Evolutionary conservation across 2,329 filamentous ascomycete genomes (phyloP).

Genomic region (Purpureocillium lavendulum): DNA sequence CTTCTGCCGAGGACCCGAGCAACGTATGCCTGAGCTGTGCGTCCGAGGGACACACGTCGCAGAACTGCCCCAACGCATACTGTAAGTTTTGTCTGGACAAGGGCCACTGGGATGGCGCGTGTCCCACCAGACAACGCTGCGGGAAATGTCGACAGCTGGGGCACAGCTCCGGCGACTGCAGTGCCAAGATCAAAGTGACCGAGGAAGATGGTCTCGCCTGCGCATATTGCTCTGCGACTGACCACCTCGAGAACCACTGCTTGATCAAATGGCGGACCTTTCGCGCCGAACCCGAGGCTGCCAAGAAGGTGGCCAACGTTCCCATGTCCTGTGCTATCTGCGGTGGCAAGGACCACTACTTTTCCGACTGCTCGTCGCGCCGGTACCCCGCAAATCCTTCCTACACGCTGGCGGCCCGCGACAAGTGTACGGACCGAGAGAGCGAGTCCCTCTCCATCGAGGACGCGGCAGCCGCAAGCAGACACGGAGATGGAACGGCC

Average conservation of each 20-base stretch:
- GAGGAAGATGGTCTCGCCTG: slow-evolving; percentile 50
- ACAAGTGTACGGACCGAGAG: slow-evolving; percentile 39
- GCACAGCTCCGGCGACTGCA: slow-evolving; percentile 43
- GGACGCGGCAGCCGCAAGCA: slow-evolving; percentile 14
- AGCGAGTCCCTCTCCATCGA: slow-evolving; percentile 31
- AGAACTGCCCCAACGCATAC: slow-evolving; percentile 32
- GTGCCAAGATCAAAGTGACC: slow-evolving; percentile 44
- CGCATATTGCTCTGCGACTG: slow-evolving; percentile 45
- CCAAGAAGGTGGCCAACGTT: slow-evolving; percentile 41
- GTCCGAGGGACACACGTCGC: slow-evolving; percentile 34
- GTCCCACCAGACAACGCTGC: slow-evolving; percentile 43
- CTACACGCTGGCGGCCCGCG: slow-evolving; percentile 42
- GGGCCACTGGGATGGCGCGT: slow-evolving; percentile 40
- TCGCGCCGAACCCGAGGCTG: slow-evolving; percentile 26
- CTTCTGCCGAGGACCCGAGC: slow-evolving; percentile 32
- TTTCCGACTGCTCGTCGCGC: slow-evolving; percentile 40
- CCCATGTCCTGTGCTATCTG: slow-evolving; percentile 48
- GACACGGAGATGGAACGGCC: slow-evolving; percentile 9
- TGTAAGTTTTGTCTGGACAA: slow-evolving; percentile 40
- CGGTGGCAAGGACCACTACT: slow-evolving; percentile 45
- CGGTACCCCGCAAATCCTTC: slow-evolving; percentile 27
- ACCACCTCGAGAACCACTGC: slow-evolving; percentile 54
- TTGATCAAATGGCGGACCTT: slow-evolving; percentile 53
- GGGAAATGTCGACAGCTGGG: slow-evolving; percentile 55
- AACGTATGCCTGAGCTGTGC: slow-evolving; percentile 45